Evolutionary conservation across 306 rosid species (phyloP).

Genomic region (Dryas alaskensis): DNA sequence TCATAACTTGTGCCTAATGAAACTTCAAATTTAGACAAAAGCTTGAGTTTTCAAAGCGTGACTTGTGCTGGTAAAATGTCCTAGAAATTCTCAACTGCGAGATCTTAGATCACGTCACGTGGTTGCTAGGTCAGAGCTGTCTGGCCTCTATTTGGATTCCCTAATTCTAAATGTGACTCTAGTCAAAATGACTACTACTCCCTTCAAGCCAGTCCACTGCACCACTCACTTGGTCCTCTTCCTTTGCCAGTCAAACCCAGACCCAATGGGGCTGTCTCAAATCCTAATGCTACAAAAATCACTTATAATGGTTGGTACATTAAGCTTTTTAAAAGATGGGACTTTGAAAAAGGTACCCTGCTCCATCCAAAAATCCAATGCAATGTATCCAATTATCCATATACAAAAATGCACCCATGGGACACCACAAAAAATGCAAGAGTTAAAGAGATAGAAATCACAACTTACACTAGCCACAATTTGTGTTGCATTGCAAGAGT

Average conservation of each 20-base stretch:
- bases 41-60: neutral
- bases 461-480: too few relatives aligned
- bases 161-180: neutral
- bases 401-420: too few relatives aligned
- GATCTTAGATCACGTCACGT: constrained; percentile 69
- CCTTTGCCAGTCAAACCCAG: constrained; percentile 42
- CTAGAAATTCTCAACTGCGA: constrained; percentile 44
- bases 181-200: constrained; percentile 28
- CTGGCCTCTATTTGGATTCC: constrained; percentile 22
- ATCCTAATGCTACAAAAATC: constrained; percentile 24
- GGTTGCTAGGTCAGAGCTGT: constrained; percentile 45
- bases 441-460: too few relatives aligned
- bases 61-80: constrained; percentile 23
- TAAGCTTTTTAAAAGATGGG: constrained; percentile 32
- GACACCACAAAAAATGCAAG: too few relatives aligned
- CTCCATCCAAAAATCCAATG: constrained; percentile 12
- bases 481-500: too few relatives aligned
- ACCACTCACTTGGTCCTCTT: neutral
- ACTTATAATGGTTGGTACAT: constrained; percentile 23
- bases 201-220: constrained; percentile 21
- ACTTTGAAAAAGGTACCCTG: constrained; percentile 18
- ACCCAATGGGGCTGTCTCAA: constrained; percentile 28
- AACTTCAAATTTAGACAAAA: neutral
- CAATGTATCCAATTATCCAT: neutral
- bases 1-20: neutral